Conservation (phyloP, 148 eudicot genomes). For the Talinum fruticosum region DNA sequence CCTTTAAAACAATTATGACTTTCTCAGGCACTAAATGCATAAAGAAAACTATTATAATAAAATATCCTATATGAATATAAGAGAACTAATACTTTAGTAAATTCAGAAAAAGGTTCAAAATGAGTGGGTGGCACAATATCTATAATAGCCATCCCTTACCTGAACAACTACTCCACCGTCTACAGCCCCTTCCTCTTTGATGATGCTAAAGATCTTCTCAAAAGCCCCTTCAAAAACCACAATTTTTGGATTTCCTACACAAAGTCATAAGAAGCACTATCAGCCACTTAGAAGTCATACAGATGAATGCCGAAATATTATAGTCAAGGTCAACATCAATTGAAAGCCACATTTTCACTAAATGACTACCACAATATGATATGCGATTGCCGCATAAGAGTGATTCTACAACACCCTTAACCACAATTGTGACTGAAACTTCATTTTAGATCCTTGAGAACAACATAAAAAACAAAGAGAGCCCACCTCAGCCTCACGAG, state of each 20-base stretch:
- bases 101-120: not conserved
- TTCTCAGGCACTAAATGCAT: not conserved
- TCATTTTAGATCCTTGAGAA: no score
- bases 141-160: not conserved
- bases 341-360: no score
- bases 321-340: not conserved
- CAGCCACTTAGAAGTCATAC: not conserved
- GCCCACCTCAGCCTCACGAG: constrained; percentile 95
- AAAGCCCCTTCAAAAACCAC: constrained; percentile 98
- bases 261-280: not conserved
- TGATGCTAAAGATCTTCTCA: constrained; percentile 93
- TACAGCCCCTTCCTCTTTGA: constrained; percentile 19
- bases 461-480: not conserved
- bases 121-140: not conserved
- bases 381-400: no score
- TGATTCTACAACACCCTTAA: no score
- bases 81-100: not conserved
- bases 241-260: constrained; percentile 95
- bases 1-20: not conserved
- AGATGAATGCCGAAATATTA: not conserved
- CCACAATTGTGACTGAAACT: no score
- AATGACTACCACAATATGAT: no score
- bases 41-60: not conserved
- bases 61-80: not conserved
- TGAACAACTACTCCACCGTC: constrained; percentile 11